Evolutionary conservation across 495 filamentous ascomycete species (phyloP).

Genomic region (Jackrogersella multiformis): DNA sequence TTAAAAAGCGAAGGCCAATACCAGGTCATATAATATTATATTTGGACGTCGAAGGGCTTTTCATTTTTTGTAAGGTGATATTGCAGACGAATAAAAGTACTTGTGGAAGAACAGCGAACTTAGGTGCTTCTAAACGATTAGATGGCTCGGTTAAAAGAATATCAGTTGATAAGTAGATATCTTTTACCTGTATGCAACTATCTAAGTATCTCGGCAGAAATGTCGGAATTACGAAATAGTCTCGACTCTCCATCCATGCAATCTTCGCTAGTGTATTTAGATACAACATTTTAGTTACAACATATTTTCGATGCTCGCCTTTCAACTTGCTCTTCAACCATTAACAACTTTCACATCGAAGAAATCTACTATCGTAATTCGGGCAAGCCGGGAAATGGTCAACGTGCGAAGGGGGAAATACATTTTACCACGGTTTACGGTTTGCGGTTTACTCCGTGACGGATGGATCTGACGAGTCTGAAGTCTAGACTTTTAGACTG

Average conservation of each 20-base stretch:
- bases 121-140: background rate
- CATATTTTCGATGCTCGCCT: too few relatives aligned
- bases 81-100: background rate
- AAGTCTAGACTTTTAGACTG: conserved; percentile 18
- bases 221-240: conserved; percentile 1
- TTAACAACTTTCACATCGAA: background rate
- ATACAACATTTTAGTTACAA: background rate
- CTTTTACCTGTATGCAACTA: background rate
- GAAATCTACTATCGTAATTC: background rate
- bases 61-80: background rate
- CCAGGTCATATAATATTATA: background rate
- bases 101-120: background rate
- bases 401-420: background rate
- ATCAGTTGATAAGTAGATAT: background rate
- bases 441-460: conserved; percentile 10
- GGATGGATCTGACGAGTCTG: conserved; percentile 4
- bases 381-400: background rate
- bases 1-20: conserved; percentile 3
- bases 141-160: too few relatives aligned
- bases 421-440: background rate
- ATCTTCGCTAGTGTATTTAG: background rate
- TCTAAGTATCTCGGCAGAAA: background rate
- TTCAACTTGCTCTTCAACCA: background rate
- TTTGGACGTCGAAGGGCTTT: background rate
- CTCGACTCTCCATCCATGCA: background rate